Evolutionary conservation across 352 stramenopile species (phyloP), one percentile per base, ranked within the genome.

Genomic region (Phytopythium litorale): DNA sequence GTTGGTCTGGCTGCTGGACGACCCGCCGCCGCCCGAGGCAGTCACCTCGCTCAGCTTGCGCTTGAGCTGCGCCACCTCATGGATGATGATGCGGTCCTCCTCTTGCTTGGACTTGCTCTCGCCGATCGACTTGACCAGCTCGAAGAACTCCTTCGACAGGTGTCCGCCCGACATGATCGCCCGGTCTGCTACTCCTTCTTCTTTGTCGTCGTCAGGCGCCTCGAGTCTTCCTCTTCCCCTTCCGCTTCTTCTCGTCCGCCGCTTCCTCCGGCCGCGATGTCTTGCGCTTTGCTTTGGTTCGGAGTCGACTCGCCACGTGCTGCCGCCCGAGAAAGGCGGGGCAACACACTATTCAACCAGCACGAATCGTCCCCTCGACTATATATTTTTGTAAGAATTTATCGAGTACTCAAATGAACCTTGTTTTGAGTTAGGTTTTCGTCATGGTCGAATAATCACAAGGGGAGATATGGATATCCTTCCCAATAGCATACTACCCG

Each of bases 61-160:
- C 82, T 99, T 99, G 53, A 99, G 89, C 51, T 91, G 85, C 51
- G 77, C 76, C 42, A 99, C 87, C 79, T 99, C 97, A 79, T 96
- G 86, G 58, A 95, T 79, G 68, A 99, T 99, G 68, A 99, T 99
- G 57, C 96, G 88, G 79, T 99, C 98, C 76, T 99, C 98, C 85
- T 99, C 98, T 81, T 99, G 98, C 86, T 99, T 99, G 21, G 96
- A 99, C 79, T 99, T 99, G 76, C 90, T 98, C 85, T 99, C 98
- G 61, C 98, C 98, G 70, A 99, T 99, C 32, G 96, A 97, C 78
- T 99, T 99, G 73, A 99, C 96, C 58, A 99, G 94, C 84, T 99
- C 97, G 78, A 99, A 99, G 87, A 99, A 99, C 79, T 99, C 98
- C 72, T 97, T 98, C 45, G 91, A 97, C 63, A 97, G 66, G 63